These are phyloP conservation scores for Camelina laxa DNA, from an alignment of 345 rosid genomes.

Conservation along the genomic window DNA sequence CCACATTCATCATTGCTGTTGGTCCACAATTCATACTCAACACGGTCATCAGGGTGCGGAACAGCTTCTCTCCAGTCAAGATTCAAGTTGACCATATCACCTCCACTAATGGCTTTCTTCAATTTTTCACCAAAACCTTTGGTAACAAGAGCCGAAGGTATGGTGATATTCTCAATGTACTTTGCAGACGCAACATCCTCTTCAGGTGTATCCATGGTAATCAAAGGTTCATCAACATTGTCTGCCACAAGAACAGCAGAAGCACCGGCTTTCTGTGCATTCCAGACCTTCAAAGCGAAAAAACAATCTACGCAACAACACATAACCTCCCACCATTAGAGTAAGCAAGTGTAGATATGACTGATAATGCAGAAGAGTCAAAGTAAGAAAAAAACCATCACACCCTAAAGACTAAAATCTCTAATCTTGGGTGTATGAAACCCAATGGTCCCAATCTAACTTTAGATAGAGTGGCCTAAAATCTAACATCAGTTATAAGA, in stretches of 20 bases:
- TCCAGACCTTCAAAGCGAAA: slow-evolving; percentile 95
- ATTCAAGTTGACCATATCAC: slow-evolving; percentile 89
- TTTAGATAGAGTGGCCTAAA: no score
- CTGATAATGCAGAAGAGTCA: not conserved
- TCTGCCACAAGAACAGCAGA: slow-evolving; percentile 97
- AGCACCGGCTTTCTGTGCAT: slow-evolving; percentile 95
- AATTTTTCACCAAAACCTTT: slow-evolving; percentile 72
- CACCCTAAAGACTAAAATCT: not conserved
- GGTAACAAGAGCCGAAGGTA: slow-evolving; percentile 93
- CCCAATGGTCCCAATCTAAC: no score
- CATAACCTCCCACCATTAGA: slow-evolving; percentile 1
- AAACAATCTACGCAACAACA: slow-evolving; percentile 69
- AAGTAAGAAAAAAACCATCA: not conserved
- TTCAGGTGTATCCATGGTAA: slow-evolving; percentile 93
- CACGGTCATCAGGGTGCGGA: slow-evolving; percentile 98
- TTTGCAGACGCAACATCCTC: slow-evolving; percentile 70
- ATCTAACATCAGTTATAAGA: no score
- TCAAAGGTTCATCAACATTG: slow-evolving; percentile 76
- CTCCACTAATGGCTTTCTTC: slow-evolving; percentile 69
- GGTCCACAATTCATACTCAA: slow-evolving; percentile 94
- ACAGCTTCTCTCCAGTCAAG: slow-evolving; percentile 99
- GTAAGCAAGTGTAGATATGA: not conserved
- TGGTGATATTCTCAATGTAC: slow-evolving; percentile 88
- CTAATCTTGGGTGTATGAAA: no score
- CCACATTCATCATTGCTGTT: slow-evolving; percentile 97